Evolutionary conservation across 2,329 filamentous ascomycete genomes (phyloP), one percentile per base, ranked within the genome.

Genomic region (Colletotrichum shisoi): DNA sequence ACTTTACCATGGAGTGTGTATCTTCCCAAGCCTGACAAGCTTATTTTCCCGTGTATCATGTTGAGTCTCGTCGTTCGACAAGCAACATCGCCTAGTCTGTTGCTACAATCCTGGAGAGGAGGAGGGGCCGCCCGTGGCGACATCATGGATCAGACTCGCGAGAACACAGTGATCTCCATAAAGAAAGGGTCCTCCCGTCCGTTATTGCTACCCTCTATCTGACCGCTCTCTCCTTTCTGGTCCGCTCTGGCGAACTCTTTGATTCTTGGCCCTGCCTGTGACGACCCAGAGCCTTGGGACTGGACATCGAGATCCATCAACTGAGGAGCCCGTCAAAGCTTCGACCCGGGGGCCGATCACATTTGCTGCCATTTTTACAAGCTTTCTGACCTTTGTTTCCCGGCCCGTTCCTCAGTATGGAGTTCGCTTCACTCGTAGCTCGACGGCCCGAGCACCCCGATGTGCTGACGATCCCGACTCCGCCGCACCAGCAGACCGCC

Each of bases 281-380:
- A 46, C 46, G 61, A 58, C 61, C 53, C 53, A n/a, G 37, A 24
- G 57, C 52, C 52, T 34, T 63, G 61, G 53, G 45, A 58, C 37
- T 45, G 53, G 61, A 63, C 44, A 39, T 37, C 34, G 40, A 44
- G 53, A 57, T 37, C 37, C 40, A 56, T 51, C 27, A 19, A 24
- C 51, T 53, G 51, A 34, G 51, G 27, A 39, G 51, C n/a, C 51
- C 31, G 45, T 58, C 52, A 52, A 58, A 57, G 44, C 52, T 57
- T 58, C 52, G 61, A 24, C 34, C 57, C 51, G 53, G 61, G 34
- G 42, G 53, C 45, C 61, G 37, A 58, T 51, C 44, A 8, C 49
- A 6, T 13, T 24, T 51, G 34, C 58, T 24, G 17, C 19, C 24
- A n/a, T 7, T 51, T 24, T 27, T 51, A 24, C 48, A 17, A 31